Conservation (phyloP, 1,284 basidiomycete genomes). For the Papiliotrema terrestris region DNA sequence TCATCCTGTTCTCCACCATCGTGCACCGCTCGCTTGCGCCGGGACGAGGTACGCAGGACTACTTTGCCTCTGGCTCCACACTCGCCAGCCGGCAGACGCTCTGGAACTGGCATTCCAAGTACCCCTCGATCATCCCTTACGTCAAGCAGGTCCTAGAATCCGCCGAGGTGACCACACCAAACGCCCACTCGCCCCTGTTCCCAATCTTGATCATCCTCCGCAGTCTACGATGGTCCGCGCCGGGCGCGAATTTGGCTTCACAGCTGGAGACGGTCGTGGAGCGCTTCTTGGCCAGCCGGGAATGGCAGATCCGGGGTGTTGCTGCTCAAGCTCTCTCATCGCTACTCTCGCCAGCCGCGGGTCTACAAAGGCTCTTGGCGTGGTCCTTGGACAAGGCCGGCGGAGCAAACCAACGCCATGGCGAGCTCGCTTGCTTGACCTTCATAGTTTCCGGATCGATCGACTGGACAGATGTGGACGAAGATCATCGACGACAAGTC, state of each 20-base stretch:
- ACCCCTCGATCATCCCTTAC: slow-evolving; percentile 36
- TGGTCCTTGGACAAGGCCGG: slow-evolving; percentile 6
- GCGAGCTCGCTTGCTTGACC: slow-evolving; percentile 27
- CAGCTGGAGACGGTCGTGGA: slow-evolving; percentile 18
- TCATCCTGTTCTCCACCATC: slow-evolving; percentile 46
- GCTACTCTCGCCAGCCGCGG: slow-evolving; percentile 24
- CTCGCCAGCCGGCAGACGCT: slow-evolving; percentile 34
- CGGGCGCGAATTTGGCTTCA: slow-evolving; percentile 21
- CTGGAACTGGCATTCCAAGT: slow-evolving; percentile 32
- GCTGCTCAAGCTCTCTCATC: slow-evolving; percentile 44
- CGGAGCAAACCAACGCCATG: slow-evolving; percentile 31
- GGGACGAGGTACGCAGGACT: slow-evolving; percentile 25
- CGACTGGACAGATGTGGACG: slow-evolving; percentile 13
- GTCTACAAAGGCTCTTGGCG: slow-evolving; percentile 13
- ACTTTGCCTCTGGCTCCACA: slow-evolving; percentile 25
- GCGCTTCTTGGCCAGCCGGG: slow-evolving; percentile 25
- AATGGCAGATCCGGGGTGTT: slow-evolving; percentile 43
- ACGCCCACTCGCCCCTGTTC: slow-evolving; percentile 39
- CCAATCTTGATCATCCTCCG: slow-evolving; percentile 45
- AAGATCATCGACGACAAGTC: slow-evolving; percentile 4
- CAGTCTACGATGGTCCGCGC: slow-evolving; percentile 32
- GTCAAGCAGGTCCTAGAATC: slow-evolving; percentile 14
- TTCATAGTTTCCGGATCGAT: slow-evolving; percentile 33
- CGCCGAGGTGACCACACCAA: background rate
- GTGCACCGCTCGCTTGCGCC: slow-evolving; percentile 37